phyloP scores from a whole-genome alignment of 2,329 filamentous ascomycete species.

The Beauveria sp. region DNA sequence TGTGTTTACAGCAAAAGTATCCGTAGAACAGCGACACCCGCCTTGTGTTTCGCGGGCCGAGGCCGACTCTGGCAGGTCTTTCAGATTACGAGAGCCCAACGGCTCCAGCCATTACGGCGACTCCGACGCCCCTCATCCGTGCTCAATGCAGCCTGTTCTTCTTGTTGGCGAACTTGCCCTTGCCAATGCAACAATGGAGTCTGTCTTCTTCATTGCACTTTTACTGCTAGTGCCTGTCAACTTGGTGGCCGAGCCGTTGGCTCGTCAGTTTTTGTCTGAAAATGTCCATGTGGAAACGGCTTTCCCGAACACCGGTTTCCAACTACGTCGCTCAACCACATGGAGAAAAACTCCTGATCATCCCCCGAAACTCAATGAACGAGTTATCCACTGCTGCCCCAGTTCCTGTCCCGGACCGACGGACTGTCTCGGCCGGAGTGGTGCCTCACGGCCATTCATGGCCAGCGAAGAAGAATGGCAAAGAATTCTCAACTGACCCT shows the following conservation, averaged over 20 bases:
- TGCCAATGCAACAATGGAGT: neutral
- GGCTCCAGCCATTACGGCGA: conserved; percentile 1
- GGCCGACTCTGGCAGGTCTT: neutral
- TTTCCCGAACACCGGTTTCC: neutral
- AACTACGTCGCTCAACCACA: neutral
- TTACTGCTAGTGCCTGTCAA: neutral
- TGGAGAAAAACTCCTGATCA: neutral
- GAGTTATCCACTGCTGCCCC: neutral
- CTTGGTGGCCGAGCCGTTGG: neutral
- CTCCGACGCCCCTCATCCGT: conserved; percentile 3
- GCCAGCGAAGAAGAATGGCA: neutral
- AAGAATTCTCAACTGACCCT: neutral
- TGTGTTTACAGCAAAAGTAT: neutral
- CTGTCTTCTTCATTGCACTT: neutral
- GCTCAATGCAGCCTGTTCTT: conserved; percentile 2
- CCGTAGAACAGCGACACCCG: no score
- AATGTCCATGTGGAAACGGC: neutral
- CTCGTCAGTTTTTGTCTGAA: neutral
- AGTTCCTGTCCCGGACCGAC: neutral
- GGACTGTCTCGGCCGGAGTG: neutral
- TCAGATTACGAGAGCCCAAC: neutral
- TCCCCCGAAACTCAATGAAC: neutral
- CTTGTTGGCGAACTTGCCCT: neutral
- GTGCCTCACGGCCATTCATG: neutral
- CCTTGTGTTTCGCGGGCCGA: neutral